phyloP scores from a whole-genome alignment of 2,329 filamentous ascomycete species.

The Cladophialophora yegresii region DNA sequence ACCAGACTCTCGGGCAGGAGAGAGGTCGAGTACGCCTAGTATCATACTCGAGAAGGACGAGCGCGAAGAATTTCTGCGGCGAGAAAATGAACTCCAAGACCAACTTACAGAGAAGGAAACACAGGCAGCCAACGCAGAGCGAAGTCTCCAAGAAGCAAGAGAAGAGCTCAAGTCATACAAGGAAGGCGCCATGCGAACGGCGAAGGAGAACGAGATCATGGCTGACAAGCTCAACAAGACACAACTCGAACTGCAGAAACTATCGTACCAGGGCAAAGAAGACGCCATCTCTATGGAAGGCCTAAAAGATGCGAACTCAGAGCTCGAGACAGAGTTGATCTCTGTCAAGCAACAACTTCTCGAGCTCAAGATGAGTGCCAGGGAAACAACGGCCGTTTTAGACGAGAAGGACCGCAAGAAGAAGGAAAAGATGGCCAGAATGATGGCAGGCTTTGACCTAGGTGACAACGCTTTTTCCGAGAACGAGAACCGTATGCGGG shows the following conservation, averaged over 20 bases:
- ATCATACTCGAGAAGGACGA: conserved; percentile 93
- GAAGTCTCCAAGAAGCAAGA: conserved; percentile 76
- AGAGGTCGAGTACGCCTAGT: conserved; percentile 83
- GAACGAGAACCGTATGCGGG: conserved; percentile 81
- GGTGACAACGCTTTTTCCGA: conserved; percentile 91
- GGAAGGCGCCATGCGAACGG: conserved; percentile 78
- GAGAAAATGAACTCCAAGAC: conserved; percentile 96
- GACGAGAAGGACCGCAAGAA: conserved; percentile 99
- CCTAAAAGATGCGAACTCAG: conserved; percentile 90
- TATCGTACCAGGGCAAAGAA: conserved; percentile 95
- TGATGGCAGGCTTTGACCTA: conserved; percentile 98
- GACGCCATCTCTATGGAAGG: conserved; percentile 97
- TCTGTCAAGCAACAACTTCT: conserved; percentile 91
- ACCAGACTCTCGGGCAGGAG: conserved; percentile 69
- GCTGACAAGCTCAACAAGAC: conserved; percentile 85
- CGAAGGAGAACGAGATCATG: conserved; percentile 87
- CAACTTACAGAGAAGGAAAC: conserved; percentile 92
- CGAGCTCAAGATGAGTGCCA: conserved; percentile 94
- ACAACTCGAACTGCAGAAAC: conserved; percentile 94
- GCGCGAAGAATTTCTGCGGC: conserved; percentile 88
- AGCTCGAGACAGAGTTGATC: conserved; percentile 88
- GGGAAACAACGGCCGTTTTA: conserved; percentile 83
- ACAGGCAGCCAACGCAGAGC: conserved; percentile 74
- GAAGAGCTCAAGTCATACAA: conserved; percentile 84
- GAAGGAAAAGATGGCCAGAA: conserved; percentile 98